phyloP scores from a whole-genome alignment of 345 rosid genomes.

The Cardiospermum halicacabum region DNA sequence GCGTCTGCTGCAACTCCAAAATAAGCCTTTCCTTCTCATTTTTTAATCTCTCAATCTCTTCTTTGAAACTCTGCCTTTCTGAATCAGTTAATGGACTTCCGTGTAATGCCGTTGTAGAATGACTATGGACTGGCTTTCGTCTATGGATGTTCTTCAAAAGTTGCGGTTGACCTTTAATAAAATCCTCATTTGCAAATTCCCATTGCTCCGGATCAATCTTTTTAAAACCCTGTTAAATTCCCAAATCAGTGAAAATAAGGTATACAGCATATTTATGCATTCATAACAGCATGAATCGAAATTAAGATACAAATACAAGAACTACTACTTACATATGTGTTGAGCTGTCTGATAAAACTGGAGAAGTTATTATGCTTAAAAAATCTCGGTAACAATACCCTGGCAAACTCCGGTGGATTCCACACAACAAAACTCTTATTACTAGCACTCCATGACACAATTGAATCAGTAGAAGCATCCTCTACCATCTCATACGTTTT shows the following conservation, averaged over 20 bases:
- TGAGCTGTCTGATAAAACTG: slow-evolving; percentile 96
- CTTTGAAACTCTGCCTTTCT: slow-evolving; percentile 62
- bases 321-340: slow-evolving; percentile 68
- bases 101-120: slow-evolving; percentile 60
- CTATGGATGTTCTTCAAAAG: slow-evolving; percentile 87
- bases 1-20: slow-evolving; percentile 46
- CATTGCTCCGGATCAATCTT: slow-evolving; percentile 82
- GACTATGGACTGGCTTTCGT: slow-evolving; percentile 92
- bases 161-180: slow-evolving; percentile 62
- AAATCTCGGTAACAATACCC: slow-evolving; percentile 75
- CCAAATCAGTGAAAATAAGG: slow-evolving; percentile 14
- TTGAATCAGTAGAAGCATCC: slow-evolving; percentile 59
- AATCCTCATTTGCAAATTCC: slow-evolving; percentile 93
- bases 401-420: slow-evolving; percentile 69
- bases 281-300: not conserved
- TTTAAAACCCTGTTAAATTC: slow-evolving; percentile 65
- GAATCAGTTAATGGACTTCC: slow-evolving; percentile 49
- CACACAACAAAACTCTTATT: slow-evolving; percentile 72
- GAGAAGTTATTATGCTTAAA: slow-evolving; percentile 94
- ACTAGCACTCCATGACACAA: slow-evolving; percentile 74
- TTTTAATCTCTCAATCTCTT: slow-evolving; percentile 53
- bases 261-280: not conserved
- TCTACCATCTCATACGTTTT: slow-evolving; percentile 95
- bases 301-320: not conserved
- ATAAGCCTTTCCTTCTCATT: slow-evolving; percentile 52